These are phyloP conservation scores for Cymbopogon flexuosus DNA, from an alignment of 202 grass and related monocot genomes.

Conservation along the genomic window DNA sequence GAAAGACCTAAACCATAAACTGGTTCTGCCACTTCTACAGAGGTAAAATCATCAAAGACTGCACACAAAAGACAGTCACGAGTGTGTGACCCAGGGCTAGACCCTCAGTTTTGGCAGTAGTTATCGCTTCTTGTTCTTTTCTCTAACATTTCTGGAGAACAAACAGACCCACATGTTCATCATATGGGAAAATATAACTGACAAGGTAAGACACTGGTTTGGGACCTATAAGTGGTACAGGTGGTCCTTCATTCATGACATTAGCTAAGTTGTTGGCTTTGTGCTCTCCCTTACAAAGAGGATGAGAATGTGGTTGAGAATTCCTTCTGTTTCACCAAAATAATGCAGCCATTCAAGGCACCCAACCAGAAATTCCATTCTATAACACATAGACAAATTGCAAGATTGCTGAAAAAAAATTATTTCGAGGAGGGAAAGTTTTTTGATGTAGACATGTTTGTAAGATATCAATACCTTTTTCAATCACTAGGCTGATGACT, in stretches of 20 bases:
- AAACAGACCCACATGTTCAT: conserved; percentile 26
- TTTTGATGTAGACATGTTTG: not conserved
- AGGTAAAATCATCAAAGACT: conserved; percentile 17
- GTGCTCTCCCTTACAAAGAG: conserved; percentile 35
- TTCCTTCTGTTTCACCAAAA: conserved; percentile 40
- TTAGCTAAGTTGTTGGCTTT: conserved; percentile 37
- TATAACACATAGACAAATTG: conserved; percentile 18
- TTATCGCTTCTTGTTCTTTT: conserved; percentile 27
- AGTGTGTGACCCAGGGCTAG: conserved; percentile 8
- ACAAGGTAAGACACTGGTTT: conserved; percentile 35
- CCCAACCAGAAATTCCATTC: conserved; percentile 23
- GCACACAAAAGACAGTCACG: conserved; percentile 25
- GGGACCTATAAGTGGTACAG: conserved; percentile 25
- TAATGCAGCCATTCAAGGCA: conserved; percentile 27
- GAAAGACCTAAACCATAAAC: not conserved
- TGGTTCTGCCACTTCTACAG: not conserved
- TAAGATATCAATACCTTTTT: conserved; percentile 31
- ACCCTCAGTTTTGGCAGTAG: conserved; percentile 30
- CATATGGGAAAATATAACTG: conserved; percentile 30
- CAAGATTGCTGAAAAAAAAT: not conserved
- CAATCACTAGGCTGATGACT: conserved; percentile 21
- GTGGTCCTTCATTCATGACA: conserved; percentile 43
- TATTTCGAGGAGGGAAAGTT: not conserved
- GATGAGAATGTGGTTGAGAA: conserved; percentile 31
- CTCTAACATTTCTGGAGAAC: conserved; percentile 32